Conservation (phyloP, 192 early-diverging fungal genomes). For the Mortierella alpina region DNA sequence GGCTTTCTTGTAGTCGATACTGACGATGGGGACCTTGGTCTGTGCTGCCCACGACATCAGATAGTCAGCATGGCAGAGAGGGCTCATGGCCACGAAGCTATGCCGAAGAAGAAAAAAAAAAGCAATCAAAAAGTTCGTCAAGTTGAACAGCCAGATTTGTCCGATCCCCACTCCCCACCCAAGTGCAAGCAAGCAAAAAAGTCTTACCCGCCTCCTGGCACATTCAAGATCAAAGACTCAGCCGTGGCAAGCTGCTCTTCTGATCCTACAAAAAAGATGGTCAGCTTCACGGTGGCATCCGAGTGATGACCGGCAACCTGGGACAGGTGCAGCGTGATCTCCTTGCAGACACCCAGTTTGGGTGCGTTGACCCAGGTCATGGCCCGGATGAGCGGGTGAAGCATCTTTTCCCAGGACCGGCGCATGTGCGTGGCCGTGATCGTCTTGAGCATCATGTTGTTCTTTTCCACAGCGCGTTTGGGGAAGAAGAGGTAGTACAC, state of each 20-base stretch:
- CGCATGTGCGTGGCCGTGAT: constrained; percentile 90
- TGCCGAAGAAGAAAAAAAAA: neutral
- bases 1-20: constrained; percentile 93
- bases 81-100: constrained; percentile 89
- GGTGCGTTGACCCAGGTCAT: constrained; percentile 61
- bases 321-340: constrained; percentile 41
- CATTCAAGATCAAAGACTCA: constrained; percentile 66
- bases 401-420: constrained; percentile 88
- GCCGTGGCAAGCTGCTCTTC: constrained; percentile 39
- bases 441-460: constrained; percentile 77
- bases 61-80: constrained; percentile 88
- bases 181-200: neutral
- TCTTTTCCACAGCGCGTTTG: constrained; percentile 86
- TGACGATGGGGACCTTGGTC: constrained; percentile 78
- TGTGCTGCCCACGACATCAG: constrained; percentile 81
- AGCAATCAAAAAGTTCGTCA: neutral
- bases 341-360: constrained; percentile 32
- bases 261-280: constrained; percentile 68
- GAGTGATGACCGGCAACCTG: constrained; percentile 30
- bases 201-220: constrained; percentile 80
- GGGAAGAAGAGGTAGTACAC: constrained; percentile 88
- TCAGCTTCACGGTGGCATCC: constrained; percentile 52
- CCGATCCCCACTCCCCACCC: too few species aligned
- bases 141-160: neutral
- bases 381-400: constrained; percentile 73